Percentiles rank a stretch among this genome's conserved stretches.
Evolutionary conservation across 169 alveolate species (phyloP).

Genomic region (Plasmodium yoelii): DNA sequence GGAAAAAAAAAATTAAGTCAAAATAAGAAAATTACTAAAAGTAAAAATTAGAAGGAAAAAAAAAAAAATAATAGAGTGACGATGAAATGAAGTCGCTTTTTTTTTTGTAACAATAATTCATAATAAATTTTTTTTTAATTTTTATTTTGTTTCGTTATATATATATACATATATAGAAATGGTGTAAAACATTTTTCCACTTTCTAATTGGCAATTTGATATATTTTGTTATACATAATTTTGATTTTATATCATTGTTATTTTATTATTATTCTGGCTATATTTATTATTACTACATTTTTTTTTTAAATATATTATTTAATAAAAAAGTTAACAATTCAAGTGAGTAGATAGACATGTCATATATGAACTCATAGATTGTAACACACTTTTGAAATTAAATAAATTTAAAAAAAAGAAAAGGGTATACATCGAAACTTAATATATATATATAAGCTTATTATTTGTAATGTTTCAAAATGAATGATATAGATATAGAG

Average conservation of each 20-base stretch:
- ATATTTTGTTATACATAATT: background rate
- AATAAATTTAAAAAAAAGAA: no score
- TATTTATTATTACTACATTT: background rate
- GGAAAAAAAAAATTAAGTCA: no score
- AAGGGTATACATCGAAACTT: no score
- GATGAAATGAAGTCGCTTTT: background rate
- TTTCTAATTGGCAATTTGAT: background rate
- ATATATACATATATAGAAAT: background rate
- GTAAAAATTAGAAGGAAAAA: background rate
- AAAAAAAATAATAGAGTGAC: background rate
- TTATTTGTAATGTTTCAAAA: background rate
- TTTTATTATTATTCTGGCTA: background rate
- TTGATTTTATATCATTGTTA: background rate
- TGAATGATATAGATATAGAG: constrained; percentile 62
- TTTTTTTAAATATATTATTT: background rate
- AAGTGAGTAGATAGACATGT: no score
- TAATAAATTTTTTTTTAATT: background rate
- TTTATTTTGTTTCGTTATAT: background rate
- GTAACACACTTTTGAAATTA: background rate
- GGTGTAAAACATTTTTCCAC: background rate
- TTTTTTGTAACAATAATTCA: background rate
- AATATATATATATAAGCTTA: background rate
- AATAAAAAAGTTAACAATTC: no score
- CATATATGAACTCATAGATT: background rate
- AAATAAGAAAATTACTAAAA: no score